Evolutionary conservation across 225 moss, liverwort and hornwort genomes (phyloP).

Genomic region (Polytrichum formosum): DNA sequence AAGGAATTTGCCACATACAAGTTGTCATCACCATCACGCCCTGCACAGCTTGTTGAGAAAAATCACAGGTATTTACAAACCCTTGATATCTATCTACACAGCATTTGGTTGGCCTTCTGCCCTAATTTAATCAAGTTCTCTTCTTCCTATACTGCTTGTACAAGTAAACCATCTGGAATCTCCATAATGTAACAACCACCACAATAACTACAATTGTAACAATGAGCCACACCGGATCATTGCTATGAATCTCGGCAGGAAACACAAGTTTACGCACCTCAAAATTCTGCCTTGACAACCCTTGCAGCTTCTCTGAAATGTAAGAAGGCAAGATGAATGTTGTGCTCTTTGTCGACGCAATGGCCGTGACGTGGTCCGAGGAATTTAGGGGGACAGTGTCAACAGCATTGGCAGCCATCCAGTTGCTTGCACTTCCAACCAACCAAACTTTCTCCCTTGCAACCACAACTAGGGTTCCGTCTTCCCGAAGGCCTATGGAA

Average conservation of each 20-base stretch:
- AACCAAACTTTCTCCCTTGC: constrained; percentile 65
- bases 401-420: constrained; percentile 63
- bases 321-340: constrained; percentile 47
- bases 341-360: constrained; percentile 18
- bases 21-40: too few species aligned
- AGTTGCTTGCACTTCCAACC: constrained; percentile 48
- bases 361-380: constrained; percentile 35
- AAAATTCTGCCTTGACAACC: constrained; percentile 39
- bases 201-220: constrained; percentile 37
- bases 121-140: constrained; percentile 29
- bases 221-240: constrained; percentile 59
- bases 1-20: too few species aligned
- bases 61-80: too few species aligned
- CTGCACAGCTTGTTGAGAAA: too few species aligned
- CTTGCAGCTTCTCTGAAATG: background rate
- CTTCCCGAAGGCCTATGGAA: constrained; percentile 55
- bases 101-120: too few species aligned
- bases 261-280: constrained; percentile 66
- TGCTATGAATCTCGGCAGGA: constrained; percentile 23
- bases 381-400: constrained; percentile 50
- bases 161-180: constrained; percentile 68
- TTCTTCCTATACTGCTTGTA: constrained; percentile 62
- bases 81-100: too few species aligned
- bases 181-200: constrained; percentile 54
- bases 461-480: constrained; percentile 67